Base-by-base conservation (phyloP, 1,139 yeast species). In the Blastobotrys illinoisensis region DNA sequence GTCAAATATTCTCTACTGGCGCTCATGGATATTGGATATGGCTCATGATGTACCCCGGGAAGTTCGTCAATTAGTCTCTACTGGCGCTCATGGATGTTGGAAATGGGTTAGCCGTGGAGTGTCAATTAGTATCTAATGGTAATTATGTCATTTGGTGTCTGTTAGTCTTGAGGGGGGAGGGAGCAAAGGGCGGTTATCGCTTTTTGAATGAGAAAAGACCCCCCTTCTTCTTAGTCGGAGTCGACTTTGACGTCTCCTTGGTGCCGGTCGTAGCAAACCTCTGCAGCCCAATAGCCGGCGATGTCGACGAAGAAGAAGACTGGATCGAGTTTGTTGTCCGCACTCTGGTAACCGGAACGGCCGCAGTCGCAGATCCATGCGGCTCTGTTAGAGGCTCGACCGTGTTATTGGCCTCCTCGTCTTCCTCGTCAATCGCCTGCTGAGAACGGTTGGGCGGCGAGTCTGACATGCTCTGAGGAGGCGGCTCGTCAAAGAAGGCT, bases 151-250 rank as follows among this genome's bases (percentile, higher is more conserved):
- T n/a, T n/a, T n/a, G n/a, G n/a, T n/a, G 28, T 21, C 11, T 26
- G 40, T 20, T 46, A 46, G 23, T 18, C n/a, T n/a, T n/a, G n/a
- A n/a, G n/a, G n/a, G n/a, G n/a, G n/a, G n/a, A n/a, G n/a, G n/a
- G n/a, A n/a, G n/a, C n/a, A n/a, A n/a, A n/a, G n/a, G n/a, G n/a
- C n/a, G 36, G 46, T 40, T 20, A 23, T 24, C 46, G 44, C 13
- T 48, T 47, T 50, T 48, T 48, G 46, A 54, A 61, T 5, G 62
- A 59, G 46, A 60, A 59, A 16, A 32, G 40, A 2, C 44, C 48
- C 36, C 44, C 48, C 36, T 51, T 48, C 46, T 47, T 51, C 45
- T 32, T 49, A 3, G 51, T 16, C 5, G 54, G 20, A 9, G 54
- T 9, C 11, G 57, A 51, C 26, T 40, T 23, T 5, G 54, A 47